A percentile compares a stretch with the other conserved stretches of the same genome.
Evolutionary conservation across 2,329 filamentous ascomycete genomes (phyloP).

Genomic region (Trichoderma sp.): DNA sequence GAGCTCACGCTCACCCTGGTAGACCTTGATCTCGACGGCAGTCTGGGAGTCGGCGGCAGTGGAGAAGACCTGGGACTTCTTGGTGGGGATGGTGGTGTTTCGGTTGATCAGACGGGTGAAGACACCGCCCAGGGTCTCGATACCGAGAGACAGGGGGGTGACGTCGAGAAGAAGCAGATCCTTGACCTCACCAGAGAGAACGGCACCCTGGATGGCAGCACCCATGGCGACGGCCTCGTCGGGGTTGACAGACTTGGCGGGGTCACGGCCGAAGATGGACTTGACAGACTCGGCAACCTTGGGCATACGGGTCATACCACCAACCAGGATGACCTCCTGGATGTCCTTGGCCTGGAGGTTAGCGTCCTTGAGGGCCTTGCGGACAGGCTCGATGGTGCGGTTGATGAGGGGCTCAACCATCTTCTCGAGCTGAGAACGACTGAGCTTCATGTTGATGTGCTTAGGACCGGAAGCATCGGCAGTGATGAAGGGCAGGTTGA

Average conservation of each 20-base stretch:
- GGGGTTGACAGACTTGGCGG: constrained; percentile 97
- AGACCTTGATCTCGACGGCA: constrained; percentile 99
- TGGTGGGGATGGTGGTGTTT: constrained; percentile 98
- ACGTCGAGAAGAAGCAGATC: constrained; percentile 94
- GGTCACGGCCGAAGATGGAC: constrained; percentile 93
- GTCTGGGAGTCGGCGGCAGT: constrained; percentile 98
- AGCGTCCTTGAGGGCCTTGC: constrained; percentile 96
- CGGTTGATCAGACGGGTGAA: constrained; percentile 98
- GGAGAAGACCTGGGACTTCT: constrained; percentile 98
- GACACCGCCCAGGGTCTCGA: constrained; percentile 96
- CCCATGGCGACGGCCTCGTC: constrained; percentile 98
- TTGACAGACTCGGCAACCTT: constrained; percentile 97
- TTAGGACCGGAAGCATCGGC: constrained; percentile 93
- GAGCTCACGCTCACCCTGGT: constrained; percentile 99
- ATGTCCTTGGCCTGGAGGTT: constrained; percentile 89
- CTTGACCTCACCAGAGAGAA: constrained; percentile 94
- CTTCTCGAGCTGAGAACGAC: constrained; percentile 86
- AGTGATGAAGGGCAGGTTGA: constrained; percentile 98
- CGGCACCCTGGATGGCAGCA: constrained; percentile 95
- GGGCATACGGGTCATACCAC: constrained; percentile 99
- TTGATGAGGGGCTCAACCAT: constrained; percentile 88
- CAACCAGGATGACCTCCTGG: constrained; percentile 95
- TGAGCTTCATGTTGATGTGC: constrained; percentile 97
- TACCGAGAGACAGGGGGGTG: constrained; percentile 93
- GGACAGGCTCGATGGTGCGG: constrained; percentile 86